Evolutionary conservation across 2,329 filamentous ascomycete species (phyloP).

Genomic region (Fusarium duplospermum): DNA sequence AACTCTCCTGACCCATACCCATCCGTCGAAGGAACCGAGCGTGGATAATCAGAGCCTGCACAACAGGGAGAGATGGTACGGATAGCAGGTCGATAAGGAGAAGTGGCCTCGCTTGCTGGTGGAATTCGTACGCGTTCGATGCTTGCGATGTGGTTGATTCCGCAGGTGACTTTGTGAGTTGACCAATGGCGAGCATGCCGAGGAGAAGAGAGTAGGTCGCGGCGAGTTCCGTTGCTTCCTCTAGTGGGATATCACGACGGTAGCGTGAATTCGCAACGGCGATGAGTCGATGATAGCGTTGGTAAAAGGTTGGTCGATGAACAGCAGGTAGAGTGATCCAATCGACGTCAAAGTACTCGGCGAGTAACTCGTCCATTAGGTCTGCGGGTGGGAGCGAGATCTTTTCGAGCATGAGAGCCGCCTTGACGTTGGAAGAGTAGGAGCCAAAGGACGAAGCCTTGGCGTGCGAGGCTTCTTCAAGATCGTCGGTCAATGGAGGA

Average conservation of each 20-base stretch:
- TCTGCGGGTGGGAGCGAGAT: conserved; percentile 39
- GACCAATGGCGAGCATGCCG: conserved; percentile 43
- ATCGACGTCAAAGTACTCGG: conserved; percentile 42
- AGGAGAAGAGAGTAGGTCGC: conserved; percentile 40
- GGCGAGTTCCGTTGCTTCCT: conserved; percentile 42
- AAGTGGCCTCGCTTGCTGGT: conserved; percentile 38
- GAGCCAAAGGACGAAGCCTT: conserved; percentile 43
- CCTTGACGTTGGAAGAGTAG: conserved; percentile 44
- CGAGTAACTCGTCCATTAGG: conserved; percentile 43
- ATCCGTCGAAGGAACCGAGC: conserved; percentile 36
- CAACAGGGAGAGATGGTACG: conserved; percentile 35
- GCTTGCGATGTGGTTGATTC: conserved; percentile 15
- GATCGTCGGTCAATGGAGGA: conserved; percentile 43
- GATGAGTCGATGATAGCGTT: conserved; percentile 43
- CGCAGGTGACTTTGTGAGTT: conserved; percentile 27
- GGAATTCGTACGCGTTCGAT: conserved; percentile 37
- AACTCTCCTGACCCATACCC: conserved; percentile 36
- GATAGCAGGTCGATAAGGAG: conserved; percentile 39
- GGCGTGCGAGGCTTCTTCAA: conserved; percentile 36
- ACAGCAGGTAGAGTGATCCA: conserved; percentile 42
- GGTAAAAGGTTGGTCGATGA: conserved; percentile 39
- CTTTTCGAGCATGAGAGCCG: conserved; percentile 44
- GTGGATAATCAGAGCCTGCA: conserved; percentile 42
- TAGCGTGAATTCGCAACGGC: conserved; percentile 45
- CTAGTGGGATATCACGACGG: conserved; percentile 42